Evolutionary conservation across 306 rosid species (phyloP), one percentile per base, ranked within the genome.

Genomic region (Castanospermum australe): DNA sequence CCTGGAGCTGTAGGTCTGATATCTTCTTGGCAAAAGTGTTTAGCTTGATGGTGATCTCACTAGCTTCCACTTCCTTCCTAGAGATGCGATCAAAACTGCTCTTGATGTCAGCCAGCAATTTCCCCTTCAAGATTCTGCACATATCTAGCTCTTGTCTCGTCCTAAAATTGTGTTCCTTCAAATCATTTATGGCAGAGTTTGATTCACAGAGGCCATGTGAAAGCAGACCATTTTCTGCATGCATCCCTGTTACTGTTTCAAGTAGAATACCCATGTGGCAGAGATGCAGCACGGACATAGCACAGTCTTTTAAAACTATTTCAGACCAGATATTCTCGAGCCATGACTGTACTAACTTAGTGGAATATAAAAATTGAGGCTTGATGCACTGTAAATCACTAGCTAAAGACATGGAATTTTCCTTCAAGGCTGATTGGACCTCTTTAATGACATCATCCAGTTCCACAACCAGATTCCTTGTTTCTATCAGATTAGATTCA

Each of bases 271-370:
- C 97, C 92, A 88, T 81, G 88, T 95, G 96, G 81, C 98, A 95
- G 38, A 89, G 94, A 69, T 95, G 98, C 11, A 92, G 85, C 73
- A 91, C 99, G 45, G 97, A 92, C 78, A 90, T 76, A 44, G 90
- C 94, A 84, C 91, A 92, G 50, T 92, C 98, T 84, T 92, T 95
- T 56, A 71, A 82, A 88, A 95, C 85, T 54, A 91, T 91, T 81
- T 91, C 93, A 50, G 97, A 95, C 97, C 99, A 95, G 64, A 92
- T 80, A 36, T 86, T 83, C 87, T 91, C 99, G 75, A 95, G 89
- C 91, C 92, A 91, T 62, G 92, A 89, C 59, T 69, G 79, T n/a
- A 91, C 88, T 52, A 75, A 83, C 82, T 84, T 92, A 13, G 88
- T 87, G 73, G 92, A 86, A 78, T 84, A 78, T 35, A 78, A 78